Conservation (phyloP, 331 rosid species). For the Pyracantha coccinea region DNA sequence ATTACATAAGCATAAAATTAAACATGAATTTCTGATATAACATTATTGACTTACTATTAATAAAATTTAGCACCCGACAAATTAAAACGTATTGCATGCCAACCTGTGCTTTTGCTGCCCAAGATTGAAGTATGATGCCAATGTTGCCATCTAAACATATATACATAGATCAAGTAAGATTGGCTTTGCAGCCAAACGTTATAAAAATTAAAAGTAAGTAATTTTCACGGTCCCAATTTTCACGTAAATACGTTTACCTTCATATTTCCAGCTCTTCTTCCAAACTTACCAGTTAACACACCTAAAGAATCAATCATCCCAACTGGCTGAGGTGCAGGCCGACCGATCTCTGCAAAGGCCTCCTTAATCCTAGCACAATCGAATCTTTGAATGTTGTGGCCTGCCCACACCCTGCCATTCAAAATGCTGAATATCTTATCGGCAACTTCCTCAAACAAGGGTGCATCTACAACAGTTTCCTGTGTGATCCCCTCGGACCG, state of each 20-base stretch:
- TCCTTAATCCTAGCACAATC: slow-evolving; percentile 77
- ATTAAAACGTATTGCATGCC: not conserved
- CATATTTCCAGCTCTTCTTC: slow-evolving; percentile 93
- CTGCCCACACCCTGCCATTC: slow-evolving; percentile 85
- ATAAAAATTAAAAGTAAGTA: not conserved
- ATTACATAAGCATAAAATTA: not conserved
- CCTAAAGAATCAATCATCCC: slow-evolving; percentile 72
- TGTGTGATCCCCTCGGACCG: slow-evolving; percentile 70
- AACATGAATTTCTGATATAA: not conserved
- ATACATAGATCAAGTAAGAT: not conserved
- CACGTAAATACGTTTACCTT: slow-evolving; percentile 63
- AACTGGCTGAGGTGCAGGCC: slow-evolving; percentile 50
- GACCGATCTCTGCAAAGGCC: slow-evolving; percentile 50
- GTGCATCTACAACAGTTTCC: slow-evolving; percentile 49
- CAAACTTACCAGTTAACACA: slow-evolving; percentile 52
- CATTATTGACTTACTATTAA: too few species aligned
- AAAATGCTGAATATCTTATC: slow-evolving; percentile 58
- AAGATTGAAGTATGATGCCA: slow-evolving; percentile 74
- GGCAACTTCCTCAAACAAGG: slow-evolving; percentile 64
- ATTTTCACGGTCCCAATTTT: not conserved
- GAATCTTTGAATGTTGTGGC: slow-evolving; percentile 74
- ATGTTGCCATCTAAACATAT: slow-evolving; percentile 67
- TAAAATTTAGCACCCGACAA: too few species aligned
- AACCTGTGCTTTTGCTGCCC: slow-evolving; percentile 90
- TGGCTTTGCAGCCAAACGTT: not conserved